Base-by-base conservation (phyloP, 352 stramenopile genomes). In the Phytophthora ramorum region DNA sequence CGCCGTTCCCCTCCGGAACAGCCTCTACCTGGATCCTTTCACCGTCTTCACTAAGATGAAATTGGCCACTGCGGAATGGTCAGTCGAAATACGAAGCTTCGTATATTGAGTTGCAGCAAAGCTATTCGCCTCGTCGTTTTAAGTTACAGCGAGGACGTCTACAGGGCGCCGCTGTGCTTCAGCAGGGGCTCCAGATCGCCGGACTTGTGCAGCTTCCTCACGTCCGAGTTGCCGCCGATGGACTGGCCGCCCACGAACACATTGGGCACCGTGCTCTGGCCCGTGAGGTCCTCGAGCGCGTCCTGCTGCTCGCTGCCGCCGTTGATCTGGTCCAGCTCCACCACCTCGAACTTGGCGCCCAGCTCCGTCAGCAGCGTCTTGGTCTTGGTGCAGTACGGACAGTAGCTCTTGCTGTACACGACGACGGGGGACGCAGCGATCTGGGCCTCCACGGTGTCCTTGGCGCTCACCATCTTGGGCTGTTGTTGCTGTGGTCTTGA, bases 181-280 rank as follows among this genome's bases (percentile, higher is more conserved):
- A 99, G 79, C 69, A 98, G 83, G 60, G 90, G 65, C 71, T 91
- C 63, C 22, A 99, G 76, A 66, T 97, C 85, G 74, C 95, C 91
- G 59, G 67, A 77, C 55, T 83, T 82, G 59, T 91, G 80, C 92
- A 58, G 67, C 78, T 54, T 83, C 89, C 97, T 87, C 43, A 94
- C 93, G 68, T 98, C 92, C 79, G 97, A 96, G 76, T 98, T 97
- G 69, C 97, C 97, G 47, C 97, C 96, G 53, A 99, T 71, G 72
- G 93, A 93, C 66, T 96, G 87, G 69, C 93, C 92, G 52, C 89
- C 89, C 54, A 99, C 91, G 77, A 99, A 99, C n/a, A 98, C 92
- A 81, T 99, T 98, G 7, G 97, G 97, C 53, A 99, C 96, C 20
- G 95, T 98, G 69, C 81, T 80, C 70, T 98, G 94, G 56, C 93